Percentiles rank a stretch among this genome's conserved stretches.
Evolutionary conservation across 495 filamentous ascomycete genomes (phyloP).

Genomic region (Trichoderma gamsii): DNA sequence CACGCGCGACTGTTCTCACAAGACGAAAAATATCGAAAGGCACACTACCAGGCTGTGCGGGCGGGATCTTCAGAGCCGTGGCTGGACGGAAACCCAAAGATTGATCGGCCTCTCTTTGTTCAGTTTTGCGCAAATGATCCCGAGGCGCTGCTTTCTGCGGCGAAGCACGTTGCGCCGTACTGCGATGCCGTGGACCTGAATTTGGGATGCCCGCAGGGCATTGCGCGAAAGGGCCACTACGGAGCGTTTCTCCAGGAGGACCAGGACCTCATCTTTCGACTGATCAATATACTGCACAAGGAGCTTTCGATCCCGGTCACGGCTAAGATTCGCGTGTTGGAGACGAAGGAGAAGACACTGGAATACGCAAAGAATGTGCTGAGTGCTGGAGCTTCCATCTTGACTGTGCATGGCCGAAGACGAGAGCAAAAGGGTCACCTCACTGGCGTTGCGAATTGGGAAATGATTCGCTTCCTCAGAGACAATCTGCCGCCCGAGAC

Average conservation of each 20-base stretch:
- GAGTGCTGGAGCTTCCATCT: conserved; percentile 80
- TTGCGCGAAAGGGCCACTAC: conserved; percentile 83
- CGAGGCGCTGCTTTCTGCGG: conserved; percentile 67
- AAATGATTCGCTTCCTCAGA: conserved; percentile 69
- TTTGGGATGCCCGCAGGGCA: conserved; percentile 95
- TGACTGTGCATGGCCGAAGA: conserved; percentile 84
- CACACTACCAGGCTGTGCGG: conserved; percentile 56
- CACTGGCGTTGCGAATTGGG: conserved; percentile 92
- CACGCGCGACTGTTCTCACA: conserved; percentile 81
- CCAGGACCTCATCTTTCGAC: conserved; percentile 66
- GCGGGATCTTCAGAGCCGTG: conserved; percentile 32
- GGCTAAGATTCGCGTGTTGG: conserved; percentile 88
- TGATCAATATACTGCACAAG: conserved; percentile 72
- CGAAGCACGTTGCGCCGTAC: conserved; percentile 66
- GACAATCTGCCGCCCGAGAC: conserved; percentile 78
- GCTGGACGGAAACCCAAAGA: conserved; percentile 77
- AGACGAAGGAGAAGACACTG: conserved; percentile 77
- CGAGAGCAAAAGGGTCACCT: conserved; percentile 95
- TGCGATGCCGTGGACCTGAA: conserved; percentile 97
- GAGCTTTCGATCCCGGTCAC: conserved; percentile 77
- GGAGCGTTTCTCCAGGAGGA: conserved; percentile 94
- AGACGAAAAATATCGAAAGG: conserved; percentile 63
- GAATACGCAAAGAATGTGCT: conserved; percentile 87
- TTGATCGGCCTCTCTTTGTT: conserved; percentile 86
- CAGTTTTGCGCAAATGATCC: conserved; percentile 96